These are phyloP conservation scores for Sindora glabra DNA, from an alignment of 306 rosid genomes.

Conservation along the genomic window DNA sequence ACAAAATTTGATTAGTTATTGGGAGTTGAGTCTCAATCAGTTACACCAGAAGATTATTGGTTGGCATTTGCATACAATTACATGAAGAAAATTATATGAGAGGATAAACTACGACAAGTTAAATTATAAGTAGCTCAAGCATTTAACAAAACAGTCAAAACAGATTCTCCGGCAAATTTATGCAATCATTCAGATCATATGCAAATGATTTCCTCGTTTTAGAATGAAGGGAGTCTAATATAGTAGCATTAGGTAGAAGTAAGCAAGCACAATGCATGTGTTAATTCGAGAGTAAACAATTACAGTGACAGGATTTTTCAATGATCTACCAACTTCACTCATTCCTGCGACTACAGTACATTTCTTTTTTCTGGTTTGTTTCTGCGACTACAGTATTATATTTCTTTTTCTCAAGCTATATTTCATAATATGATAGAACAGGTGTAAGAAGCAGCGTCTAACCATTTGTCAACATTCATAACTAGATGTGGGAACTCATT, in stretches of 20 bases:
- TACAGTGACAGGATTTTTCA: too few relatives aligned
- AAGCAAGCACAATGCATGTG: not conserved
- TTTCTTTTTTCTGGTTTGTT: too few relatives aligned
- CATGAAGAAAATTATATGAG: not conserved
- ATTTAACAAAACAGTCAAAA: conserved; percentile 6
- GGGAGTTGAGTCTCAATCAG: not conserved
- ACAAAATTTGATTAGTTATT: not conserved
- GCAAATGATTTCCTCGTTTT: not conserved
- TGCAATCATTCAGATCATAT: not conserved
- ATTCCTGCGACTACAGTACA: too few relatives aligned
- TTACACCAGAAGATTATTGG: not conserved
- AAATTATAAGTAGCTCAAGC: not conserved
- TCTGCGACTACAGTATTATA: too few relatives aligned
- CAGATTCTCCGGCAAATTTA: too few relatives aligned
- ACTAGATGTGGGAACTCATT: not conserved
- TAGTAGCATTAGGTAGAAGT: not conserved
- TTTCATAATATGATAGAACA: not conserved
- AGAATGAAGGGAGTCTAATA: not conserved
- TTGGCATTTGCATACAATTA: not conserved
- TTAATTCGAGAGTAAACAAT: not conserved
- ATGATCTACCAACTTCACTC: too few relatives aligned
- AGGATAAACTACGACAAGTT: not conserved
- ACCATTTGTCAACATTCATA: not conserved
- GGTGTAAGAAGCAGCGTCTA: not conserved
- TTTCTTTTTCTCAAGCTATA: too few relatives aligned